phyloP scores from a whole-genome alignment of 2,329 filamentous ascomycete species.

The Zymoseptoria tritici region DNA sequence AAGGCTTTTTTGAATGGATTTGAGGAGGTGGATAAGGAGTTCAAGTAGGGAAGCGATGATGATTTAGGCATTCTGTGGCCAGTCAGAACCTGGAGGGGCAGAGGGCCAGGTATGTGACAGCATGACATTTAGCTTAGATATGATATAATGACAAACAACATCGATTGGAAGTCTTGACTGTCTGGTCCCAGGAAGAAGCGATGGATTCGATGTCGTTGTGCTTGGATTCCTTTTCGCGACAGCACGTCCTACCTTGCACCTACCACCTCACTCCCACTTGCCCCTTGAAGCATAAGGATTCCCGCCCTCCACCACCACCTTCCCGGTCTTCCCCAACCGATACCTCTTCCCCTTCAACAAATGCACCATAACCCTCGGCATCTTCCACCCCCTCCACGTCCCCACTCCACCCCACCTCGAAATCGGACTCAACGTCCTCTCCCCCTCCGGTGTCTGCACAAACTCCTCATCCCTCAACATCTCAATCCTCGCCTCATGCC shows the following conservation, averaged over 20 bases:
- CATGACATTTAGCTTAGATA: not conserved
- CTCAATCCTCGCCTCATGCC: slow-evolving; percentile 20
- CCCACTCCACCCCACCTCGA: slow-evolving; percentile 28
- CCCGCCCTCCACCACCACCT: slow-evolving; percentile 17
- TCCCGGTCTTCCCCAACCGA: slow-evolving; percentile 1
- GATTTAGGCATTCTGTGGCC: too few relatives aligned
- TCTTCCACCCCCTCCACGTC: slow-evolving; percentile 16
- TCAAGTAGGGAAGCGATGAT: slow-evolving; percentile 33
- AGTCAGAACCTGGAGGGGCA: not conserved
- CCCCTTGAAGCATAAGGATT: not conserved
- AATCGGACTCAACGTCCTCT: slow-evolving; percentile 25
- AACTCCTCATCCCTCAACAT: slow-evolving; percentile 19
- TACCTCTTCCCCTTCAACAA: slow-evolving; percentile 28
- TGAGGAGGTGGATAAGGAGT: slow-evolving; percentile 77
- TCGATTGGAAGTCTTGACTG: too few relatives aligned
- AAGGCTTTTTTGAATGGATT: slow-evolving; percentile 82
- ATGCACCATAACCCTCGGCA: slow-evolving; percentile 26
- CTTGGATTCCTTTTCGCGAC: too few relatives aligned
- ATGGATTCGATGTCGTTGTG: too few relatives aligned
- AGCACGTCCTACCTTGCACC: not conserved
- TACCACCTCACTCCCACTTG: not conserved
- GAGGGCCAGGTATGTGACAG: not conserved
- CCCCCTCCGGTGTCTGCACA: slow-evolving; percentile 6
- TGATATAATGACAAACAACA: not conserved
- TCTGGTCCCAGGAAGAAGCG: too few relatives aligned